A percentile compares a stretch with the other conserved stretches of the same genome.
These are phyloP conservation scores for Erythrophleum fordii DNA, from an alignment of 306 rosid genomes.

Conservation along the genomic window DNA sequence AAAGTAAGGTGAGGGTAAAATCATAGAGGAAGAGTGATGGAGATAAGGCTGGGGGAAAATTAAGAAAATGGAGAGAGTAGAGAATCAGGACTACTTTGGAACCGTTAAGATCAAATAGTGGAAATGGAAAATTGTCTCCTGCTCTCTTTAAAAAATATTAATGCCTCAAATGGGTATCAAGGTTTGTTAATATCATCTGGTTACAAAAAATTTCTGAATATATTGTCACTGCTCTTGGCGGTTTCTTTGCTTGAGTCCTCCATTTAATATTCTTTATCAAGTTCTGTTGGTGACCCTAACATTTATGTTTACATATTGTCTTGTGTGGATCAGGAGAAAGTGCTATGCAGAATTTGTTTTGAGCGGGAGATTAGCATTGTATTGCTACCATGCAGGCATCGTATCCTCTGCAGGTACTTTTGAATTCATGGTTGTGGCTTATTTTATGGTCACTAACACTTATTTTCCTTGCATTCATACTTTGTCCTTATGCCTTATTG, in stretches of 20 bases:
- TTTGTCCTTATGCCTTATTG: conserved; percentile 32
- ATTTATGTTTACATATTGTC: conserved; percentile 20
- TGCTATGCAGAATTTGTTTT: conserved; percentile 90
- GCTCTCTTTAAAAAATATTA: not conserved
- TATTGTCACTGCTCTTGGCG: not conserved
- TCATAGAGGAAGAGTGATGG: not conserved
- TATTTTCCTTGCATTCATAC: not conserved
- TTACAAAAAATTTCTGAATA: conserved; percentile 24
- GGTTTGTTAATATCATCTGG: not conserved
- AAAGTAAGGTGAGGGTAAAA: not conserved
- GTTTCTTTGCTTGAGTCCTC: not conserved
- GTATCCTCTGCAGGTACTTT: conserved; percentile 85
- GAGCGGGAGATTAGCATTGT: conserved; percentile 91
- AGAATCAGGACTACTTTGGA: not conserved
- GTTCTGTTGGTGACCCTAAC: conserved; percentile 7
- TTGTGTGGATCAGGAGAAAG: conserved; percentile 76
- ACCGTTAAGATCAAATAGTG: not conserved
- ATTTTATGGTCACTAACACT: conserved; percentile 8
- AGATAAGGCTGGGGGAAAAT: not conserved
- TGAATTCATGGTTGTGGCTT: conserved; percentile 2
- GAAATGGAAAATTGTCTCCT: not conserved
- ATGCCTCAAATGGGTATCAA: not conserved
- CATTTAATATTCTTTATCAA: conserved; percentile 21
- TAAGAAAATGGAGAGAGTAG: not conserved
- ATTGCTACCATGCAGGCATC: conserved; percentile 93